These are phyloP conservation scores for Dalbergia oliveri DNA, from an alignment of 306 rosid genomes.

Conservation along the genomic window DNA sequence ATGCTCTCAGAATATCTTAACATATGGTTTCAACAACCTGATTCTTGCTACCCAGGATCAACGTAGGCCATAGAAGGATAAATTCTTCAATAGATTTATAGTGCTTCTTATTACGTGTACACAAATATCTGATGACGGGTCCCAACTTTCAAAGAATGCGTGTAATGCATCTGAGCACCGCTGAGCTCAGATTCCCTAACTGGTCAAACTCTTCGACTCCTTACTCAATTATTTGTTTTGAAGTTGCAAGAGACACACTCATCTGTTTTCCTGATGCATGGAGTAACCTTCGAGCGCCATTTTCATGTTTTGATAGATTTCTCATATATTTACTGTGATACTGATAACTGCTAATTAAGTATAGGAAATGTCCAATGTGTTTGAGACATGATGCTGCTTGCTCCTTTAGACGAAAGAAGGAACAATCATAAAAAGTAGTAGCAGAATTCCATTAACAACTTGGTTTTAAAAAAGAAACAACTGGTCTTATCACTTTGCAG, in stretches of 20 bases:
- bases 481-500: constrained; percentile 10
- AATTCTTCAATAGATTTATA: constrained; percentile 20
- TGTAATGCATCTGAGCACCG: constrained; percentile 45
- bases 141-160: constrained; percentile 49
- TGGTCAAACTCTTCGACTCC: constrained; percentile 30
- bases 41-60: constrained; percentile 11
- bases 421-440: not conserved
- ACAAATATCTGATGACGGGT: constrained; percentile 32
- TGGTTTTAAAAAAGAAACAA: constrained; percentile 31
- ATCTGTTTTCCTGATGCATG: constrained; percentile 9
- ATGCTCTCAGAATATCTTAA: constrained; percentile 22
- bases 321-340: not conserved
- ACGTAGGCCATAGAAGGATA: not conserved
- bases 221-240: constrained; percentile 43
- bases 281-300: constrained; percentile 13
- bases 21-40: not conserved
- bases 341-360: not conserved
- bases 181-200: constrained; percentile 42
- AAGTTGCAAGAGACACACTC: constrained; percentile 16
- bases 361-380: not conserved
- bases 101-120: constrained; percentile 1
- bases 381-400: not conserved
- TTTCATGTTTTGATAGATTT: constrained; percentile 33
- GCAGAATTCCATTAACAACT: constrained; percentile 6
- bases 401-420: not conserved